Evolutionary conservation across 805 yeast genomes (phyloP), one percentile per base, ranked within the genome.

Genomic region (Metschnikowia bowlesiae): DNA sequence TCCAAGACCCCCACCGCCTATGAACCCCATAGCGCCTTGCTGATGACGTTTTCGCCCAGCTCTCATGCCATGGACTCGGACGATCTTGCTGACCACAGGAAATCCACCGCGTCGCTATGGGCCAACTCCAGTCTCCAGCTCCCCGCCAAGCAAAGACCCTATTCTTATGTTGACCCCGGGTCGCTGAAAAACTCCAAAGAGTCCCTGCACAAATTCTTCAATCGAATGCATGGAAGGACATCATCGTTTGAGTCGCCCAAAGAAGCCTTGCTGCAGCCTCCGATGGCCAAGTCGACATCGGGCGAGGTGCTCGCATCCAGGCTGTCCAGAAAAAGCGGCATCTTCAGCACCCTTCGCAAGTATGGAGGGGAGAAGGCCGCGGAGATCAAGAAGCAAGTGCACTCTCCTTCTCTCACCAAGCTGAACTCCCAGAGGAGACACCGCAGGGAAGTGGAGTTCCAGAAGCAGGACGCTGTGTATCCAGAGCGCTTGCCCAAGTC

Each of bases 161-260:
- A 61, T 51, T 71, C 76, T 4, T 73, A 71, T 48, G 56, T 70
- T 6, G 75, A 70, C 29, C 69, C 73, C 2, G 53, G 62, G 6
- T 49, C 58, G 6, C 45, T 51, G 14, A 67, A 67, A 48, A 26
- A 52, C 7, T 10, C 46, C 3, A 63, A 64, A 34, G 64, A 63
- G n/a, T 50, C 49, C 34, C 50, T 62, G 47, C 69, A 69, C 36
- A 78, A 78, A 29, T 74, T 85, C 47, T 84, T 85, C 68, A 44
- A 44, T 13, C 72, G 86, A 55, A 78, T 83, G 53, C 89, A 84
- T 58, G 75, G 79, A 44, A 76, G 87, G 50, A 77, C 85, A n/a
- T 79, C 76, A 44, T 82, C 87, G 0, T 37, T 49, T 6, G 57
- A 54, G 39, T 47, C 56, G 14, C 36, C 31, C 29, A 48, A 48